Base-by-base conservation (phyloP, 2,329 filamentous ascomycete species). In the Emmonsiellopsis sp. region DNA sequence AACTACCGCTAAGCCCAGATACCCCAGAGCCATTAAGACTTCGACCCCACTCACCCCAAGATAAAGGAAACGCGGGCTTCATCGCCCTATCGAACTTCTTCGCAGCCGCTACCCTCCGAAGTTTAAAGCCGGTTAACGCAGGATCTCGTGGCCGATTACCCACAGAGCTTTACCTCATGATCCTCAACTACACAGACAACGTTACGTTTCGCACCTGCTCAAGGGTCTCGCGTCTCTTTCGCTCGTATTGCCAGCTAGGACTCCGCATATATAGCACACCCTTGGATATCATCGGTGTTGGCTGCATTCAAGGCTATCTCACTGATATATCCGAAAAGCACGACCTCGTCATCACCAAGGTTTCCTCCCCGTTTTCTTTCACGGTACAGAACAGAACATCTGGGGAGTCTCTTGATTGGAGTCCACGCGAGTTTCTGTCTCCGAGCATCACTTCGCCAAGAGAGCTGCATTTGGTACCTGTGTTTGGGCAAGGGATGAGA, bases 111-210 rank as follows among this genome's bases (percentile, higher is more conserved):
- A 51, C 37, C 11, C 31, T 42, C 27, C 37, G 49, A 11, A 10
- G 6, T 11, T 37, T 42, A 14, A 42, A 44, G 11, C 49, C 39
- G 14, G 36, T 27, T 21, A 32, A 37, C 13, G 14, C 10, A 37
- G 14, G 33, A 7, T 42, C 39, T 27, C 37, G 42, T 14, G 39
- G 49, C 31, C 31, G 8, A 36, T 27, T 51, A 14, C 49, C 49
- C 2, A 32, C 21, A 10, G 49, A 51, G 42, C 27, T 51, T 39
- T 51, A 51, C 14, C 34, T 42, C 39, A 42, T 42, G 39, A 51
- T 51, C 21, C 39, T 51, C 14, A 39, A 51, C 42, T 43, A 32
- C n/a, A 51, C 42, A n/a, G 49, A 51, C 27, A 42, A 36, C 27
- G 39, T 31, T 21, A 43, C 37, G 10, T 51, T 42, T 21, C 39